Conservation (phyloP, 345 rosid genomes). For the Psidium friedrichsthalianum region DNA sequence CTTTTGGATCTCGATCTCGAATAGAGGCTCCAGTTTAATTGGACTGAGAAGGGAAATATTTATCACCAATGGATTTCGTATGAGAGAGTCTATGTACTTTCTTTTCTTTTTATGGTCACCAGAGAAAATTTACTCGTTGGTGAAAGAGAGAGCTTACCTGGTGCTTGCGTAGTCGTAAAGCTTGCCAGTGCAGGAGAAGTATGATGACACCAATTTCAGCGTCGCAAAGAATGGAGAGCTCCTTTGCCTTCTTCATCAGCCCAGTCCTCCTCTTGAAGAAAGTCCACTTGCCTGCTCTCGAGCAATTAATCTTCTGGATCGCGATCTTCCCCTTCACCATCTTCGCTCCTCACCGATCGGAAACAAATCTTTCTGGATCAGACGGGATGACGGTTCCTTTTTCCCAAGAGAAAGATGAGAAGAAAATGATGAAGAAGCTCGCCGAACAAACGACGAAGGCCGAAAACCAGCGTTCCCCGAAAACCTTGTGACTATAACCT, state of each 20-base stretch:
- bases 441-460: neutral
- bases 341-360: neutral
- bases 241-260: conserved; percentile 7
- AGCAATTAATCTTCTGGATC: conserved; percentile 3
- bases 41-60: neutral
- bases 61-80: neutral
- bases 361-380: neutral
- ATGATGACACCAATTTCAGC: conserved; percentile 4
- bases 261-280: conserved; percentile 11
- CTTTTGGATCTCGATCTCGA: neutral
- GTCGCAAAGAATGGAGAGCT: conserved; percentile 8
- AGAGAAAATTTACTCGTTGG: neutral
- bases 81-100: neutral
- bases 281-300: conserved; percentile 8
- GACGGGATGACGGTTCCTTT: neutral
- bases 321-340: conserved; percentile 9
- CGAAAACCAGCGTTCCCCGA: neutral
- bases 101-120: neutral
- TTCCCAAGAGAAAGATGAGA: neutral
- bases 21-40: neutral
- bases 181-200: conserved; percentile 11
- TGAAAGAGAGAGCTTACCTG: neutral
- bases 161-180: conserved; percentile 8
- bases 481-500: neutral
- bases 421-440: neutral